A percentile compares a stretch with the other conserved stretches of the same genome.
These are phyloP conservation scores for Yamadazyma taylorii DNA, from an alignment of 1,139 yeast genomes.

Conservation along the genomic window DNA sequence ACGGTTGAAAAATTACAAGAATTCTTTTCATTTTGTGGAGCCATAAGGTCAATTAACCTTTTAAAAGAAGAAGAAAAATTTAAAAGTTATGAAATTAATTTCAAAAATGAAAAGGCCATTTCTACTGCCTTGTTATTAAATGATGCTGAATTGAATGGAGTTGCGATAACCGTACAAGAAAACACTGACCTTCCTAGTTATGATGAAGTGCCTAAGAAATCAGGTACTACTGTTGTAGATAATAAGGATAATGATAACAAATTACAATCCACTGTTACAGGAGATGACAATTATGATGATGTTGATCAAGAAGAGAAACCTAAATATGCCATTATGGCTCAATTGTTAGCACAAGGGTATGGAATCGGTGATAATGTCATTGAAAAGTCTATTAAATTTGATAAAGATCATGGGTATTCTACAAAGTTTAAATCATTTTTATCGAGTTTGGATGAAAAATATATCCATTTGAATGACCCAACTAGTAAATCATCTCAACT, in stretches of 20 bases:
- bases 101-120: slow-evolving; percentile 61
- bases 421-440: slow-evolving; percentile 57
- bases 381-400: slow-evolving; percentile 60
- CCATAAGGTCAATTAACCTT: slow-evolving; percentile 46
- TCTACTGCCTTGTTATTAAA: slow-evolving; percentile 71
- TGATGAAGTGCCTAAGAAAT: slow-evolving; percentile 9
- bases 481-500: slow-evolving; percentile 20
- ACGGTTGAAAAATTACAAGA: slow-evolving; percentile 58
- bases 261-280: slow-evolving; percentile 26
- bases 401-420: slow-evolving; percentile 63
- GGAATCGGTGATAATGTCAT: slow-evolving; percentile 62
- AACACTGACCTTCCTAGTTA: slow-evolving; percentile 11
- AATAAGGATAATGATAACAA: slow-evolving; percentile 22
- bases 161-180: slow-evolving; percentile 50
- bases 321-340: slow-evolving; percentile 72
- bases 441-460: slow-evolving; percentile 55
- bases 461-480: slow-evolving; percentile 56
- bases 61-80: slow-evolving; percentile 23
- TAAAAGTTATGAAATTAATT: slow-evolving; percentile 49
- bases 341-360: slow-evolving; percentile 72
- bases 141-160: slow-evolving; percentile 72
- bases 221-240: slow-evolving; percentile 8
- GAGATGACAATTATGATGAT: slow-evolving; percentile 44
- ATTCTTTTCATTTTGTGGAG: slow-evolving; percentile 81
- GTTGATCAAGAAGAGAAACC: slow-evolving; percentile 78